Evolutionary conservation across 768 basidiomycete species (phyloP).

Genomic region (Lactarius indigo): DNA sequence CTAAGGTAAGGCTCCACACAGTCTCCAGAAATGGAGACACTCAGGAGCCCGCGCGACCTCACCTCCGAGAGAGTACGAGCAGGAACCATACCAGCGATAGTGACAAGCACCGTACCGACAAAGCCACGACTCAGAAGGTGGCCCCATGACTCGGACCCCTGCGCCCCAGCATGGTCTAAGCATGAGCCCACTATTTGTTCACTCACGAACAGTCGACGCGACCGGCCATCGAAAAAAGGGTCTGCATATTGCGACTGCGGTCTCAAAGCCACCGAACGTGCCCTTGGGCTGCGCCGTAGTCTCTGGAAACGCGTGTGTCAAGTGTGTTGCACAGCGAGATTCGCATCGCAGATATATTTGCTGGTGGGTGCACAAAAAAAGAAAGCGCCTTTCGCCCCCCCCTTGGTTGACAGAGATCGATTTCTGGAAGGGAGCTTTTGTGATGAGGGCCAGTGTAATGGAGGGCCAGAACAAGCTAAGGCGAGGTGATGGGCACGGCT

Average conservation of each 20-base stretch:
- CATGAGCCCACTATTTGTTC: background rate
- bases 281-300: constrained; percentile 96
- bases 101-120: constrained; percentile 18
- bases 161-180: background rate
- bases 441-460: constrained; percentile 79
- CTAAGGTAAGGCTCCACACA: constrained; percentile 35
- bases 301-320: constrained; percentile 72
- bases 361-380: constrained; percentile 73
- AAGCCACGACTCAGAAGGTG: no score
- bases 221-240: background rate
- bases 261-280: constrained; percentile 54
- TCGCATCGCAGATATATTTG: constrained; percentile 77
- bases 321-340: constrained; percentile 66
- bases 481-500: constrained; percentile 36
- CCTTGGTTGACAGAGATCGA: constrained; percentile 69
- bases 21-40: constrained; percentile 28
- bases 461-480: constrained; percentile 85
- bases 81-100: constrained; percentile 35
- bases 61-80: constrained; percentile 38
- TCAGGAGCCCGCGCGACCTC: constrained; percentile 36
- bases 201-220: background rate
- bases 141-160: background rate
- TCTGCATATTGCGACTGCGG: background rate
- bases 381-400: constrained; percentile 74
- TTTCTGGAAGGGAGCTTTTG: constrained; percentile 60